These are phyloP conservation scores for Aleurites moluccanus DNA, from an alignment of 441 rosid genomes.

Conservation along the genomic window DNA sequence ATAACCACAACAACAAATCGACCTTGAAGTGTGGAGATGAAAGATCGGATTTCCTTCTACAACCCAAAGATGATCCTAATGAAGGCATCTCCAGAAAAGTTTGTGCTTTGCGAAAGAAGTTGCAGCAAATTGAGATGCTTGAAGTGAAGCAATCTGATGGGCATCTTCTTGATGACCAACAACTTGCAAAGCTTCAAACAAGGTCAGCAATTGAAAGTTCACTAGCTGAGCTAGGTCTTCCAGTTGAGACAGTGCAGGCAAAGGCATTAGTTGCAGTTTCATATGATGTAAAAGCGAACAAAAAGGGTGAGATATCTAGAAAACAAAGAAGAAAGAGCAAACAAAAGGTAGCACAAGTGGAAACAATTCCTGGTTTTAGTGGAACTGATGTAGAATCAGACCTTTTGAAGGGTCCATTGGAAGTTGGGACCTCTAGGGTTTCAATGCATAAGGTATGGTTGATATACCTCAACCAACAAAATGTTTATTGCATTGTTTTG, in stretches of 20 bases:
- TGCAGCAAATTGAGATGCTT: conserved; percentile 98
- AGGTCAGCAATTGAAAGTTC: conserved; percentile 63
- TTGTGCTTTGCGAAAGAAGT: conserved; percentile 80
- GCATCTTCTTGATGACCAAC: conserved; percentile 83
- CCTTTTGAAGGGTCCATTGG: conserved; percentile 33
- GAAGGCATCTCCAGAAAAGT: conserved; percentile 58
- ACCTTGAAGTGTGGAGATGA: conserved; percentile 28
- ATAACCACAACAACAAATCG: conserved; percentile 38
- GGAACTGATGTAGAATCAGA: conserved; percentile 38
- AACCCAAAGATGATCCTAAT: conserved; percentile 51
- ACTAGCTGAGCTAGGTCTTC: conserved; percentile 71
- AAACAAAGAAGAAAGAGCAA: conserved; percentile 76
- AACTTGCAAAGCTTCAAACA: conserved; percentile 80
- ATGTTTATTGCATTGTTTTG: background rate
- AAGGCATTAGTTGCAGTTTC: conserved; percentile 39
- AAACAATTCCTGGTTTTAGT: conserved; percentile 39
- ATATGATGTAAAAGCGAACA: conserved; percentile 58
- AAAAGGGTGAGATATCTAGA: conserved; percentile 46
- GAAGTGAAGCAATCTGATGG: conserved; percentile 76
- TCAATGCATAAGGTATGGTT: conserved; percentile 51
- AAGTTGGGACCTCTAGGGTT: conserved; percentile 37
- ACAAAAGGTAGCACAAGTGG: conserved; percentile 48
- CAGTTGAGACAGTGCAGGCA: conserved; percentile 44
- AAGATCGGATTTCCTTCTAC: conserved; percentile 62
- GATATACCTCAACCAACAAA: background rate